Percentiles rank a stretch among this genome's conserved stretches.
These are phyloP conservation scores for Ogataea allantospora DNA, from an alignment of 805 yeast genomes.

Conservation along the genomic window DNA sequence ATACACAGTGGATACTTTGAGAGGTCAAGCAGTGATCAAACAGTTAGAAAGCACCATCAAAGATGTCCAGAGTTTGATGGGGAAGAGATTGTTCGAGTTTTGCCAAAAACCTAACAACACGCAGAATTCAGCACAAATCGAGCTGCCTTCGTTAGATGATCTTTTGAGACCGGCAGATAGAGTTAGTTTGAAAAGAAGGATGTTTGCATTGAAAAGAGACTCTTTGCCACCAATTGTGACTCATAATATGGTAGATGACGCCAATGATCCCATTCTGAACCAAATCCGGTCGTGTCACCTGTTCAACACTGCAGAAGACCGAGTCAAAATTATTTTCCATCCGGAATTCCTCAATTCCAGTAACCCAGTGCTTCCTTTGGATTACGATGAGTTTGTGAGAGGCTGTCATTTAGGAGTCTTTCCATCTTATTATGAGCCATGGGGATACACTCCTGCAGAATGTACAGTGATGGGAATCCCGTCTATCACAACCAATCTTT, in stretches of 20 bases:
- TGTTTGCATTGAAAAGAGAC: slow-evolving; percentile 86
- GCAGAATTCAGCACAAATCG: slow-evolving; percentile 39
- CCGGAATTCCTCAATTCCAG: slow-evolving; percentile 95
- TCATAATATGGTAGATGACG: slow-evolving; percentile 93
- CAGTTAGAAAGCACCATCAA: slow-evolving; percentile 85
- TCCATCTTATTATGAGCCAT: slow-evolving; percentile 98
- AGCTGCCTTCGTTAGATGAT: slow-evolving; percentile 74
- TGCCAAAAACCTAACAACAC: slow-evolving; percentile 53
- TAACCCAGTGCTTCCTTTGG: slow-evolving; percentile 89
- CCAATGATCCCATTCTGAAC: slow-evolving; percentile 84
- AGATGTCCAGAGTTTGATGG: slow-evolving; percentile 84
- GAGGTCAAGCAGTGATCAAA: slow-evolving; percentile 93
- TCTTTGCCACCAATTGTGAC: slow-evolving; percentile 94
- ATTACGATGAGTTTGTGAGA: slow-evolving; percentile 95
- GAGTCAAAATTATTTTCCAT: slow-evolving; percentile 94
- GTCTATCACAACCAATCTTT: slow-evolving; percentile 89
- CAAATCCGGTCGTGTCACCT: slow-evolving; percentile 89
- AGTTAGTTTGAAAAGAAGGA: slow-evolving; percentile 86
- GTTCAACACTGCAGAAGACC: slow-evolving; percentile 84
- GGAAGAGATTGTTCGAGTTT: slow-evolving; percentile 84
- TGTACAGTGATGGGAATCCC: slow-evolving; percentile 99
- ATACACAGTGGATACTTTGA: slow-evolving; percentile 91
- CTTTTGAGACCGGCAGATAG: slow-evolving; percentile 83
- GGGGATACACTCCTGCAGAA: slow-evolving; percentile 99
- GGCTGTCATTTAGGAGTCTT: slow-evolving; percentile 98